Base-by-base conservation (phyloP, 1,284 basidiomycete species). In the Moesziomyces aphidis region DNA sequence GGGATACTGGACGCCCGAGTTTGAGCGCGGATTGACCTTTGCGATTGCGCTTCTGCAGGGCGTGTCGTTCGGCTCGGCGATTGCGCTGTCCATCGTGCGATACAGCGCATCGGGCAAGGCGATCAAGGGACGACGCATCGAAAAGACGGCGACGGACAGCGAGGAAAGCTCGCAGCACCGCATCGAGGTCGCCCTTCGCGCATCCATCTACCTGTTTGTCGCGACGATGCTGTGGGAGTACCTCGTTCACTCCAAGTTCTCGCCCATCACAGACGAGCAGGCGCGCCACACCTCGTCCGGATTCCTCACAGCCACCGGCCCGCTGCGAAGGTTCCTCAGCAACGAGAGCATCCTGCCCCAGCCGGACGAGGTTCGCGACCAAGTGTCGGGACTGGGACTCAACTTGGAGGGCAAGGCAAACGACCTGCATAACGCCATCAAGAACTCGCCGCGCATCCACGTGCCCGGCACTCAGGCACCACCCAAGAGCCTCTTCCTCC, bases 221-320 rank as follows among this genome's bases (percentile, higher is more conserved):
- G 72, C 19, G 1, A 55, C 62, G n/a, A 65, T 74, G 21, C 23
- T 66, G 19, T 74, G 72, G 66, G 72, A 74, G 39, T 74, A 74
- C 44, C 63, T 74, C 9, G 63, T 70, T 5, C 72, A 74, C 50
- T 70, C 66, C 34, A 66, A 70, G 19, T 74, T 66, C 54, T 66
- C 62, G 4, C 72, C 72, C 22, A 58, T 70, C 22, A 43, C 56
- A 5, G 55, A 59, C 42, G 47, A 70, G n/a, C 44, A 65, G 11
- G 62, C 72, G 1, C 21, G 60, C 9, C 36, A 63, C 5, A 70
- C 62, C 13, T 56, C 59, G 5, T 62, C 59, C 1, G 67, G 72
- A 10, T 63, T 74, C 50, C 42, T 70, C 6, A 74, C 72, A 0
- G 67, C 72, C 4, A 63, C 62, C 0, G 55, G 55, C 4, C 31